Conservation (phyloP, 495 filamentous ascomycete species). For the Hyphodiscus hymeniophilus region DNA sequence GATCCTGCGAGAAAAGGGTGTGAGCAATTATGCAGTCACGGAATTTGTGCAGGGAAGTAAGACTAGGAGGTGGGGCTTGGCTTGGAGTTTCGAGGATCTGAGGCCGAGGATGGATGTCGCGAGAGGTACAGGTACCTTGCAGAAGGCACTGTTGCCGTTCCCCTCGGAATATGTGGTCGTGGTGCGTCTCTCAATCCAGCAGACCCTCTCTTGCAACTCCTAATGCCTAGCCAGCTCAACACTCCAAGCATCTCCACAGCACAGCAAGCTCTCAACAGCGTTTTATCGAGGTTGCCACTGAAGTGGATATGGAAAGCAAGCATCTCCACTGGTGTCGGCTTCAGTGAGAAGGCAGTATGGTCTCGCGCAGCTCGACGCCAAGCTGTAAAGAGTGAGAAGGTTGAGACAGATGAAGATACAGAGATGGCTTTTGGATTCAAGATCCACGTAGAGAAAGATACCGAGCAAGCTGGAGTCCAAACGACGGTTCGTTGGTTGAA, state of each 20-base stretch:
- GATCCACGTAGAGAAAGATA: constrained; percentile 20
- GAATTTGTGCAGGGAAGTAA: constrained; percentile 71
- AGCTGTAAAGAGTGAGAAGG: constrained; percentile 17
- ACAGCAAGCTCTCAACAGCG: constrained; percentile 29
- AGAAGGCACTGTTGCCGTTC: constrained; percentile 53
- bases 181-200: constrained; percentile 12
- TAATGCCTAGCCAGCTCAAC: constrained; percentile 7
- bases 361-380: constrained; percentile 54
- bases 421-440: constrained; percentile 39
- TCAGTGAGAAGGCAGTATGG: constrained; percentile 62
- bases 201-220: background rate
- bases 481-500: constrained; percentile 64
- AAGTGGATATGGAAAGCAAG: constrained; percentile 42
- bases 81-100: constrained; percentile 70
- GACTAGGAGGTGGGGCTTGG: constrained; percentile 82
- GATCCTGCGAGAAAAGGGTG: constrained; percentile 44
- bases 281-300: constrained; percentile 38
- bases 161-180: constrained; percentile 48
- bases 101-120: constrained; percentile 55
- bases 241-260: constrained; percentile 4
- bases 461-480: background rate
- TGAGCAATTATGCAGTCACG: constrained; percentile 76
- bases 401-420: constrained; percentile 18
- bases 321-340: constrained; percentile 40
- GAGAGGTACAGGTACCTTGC: constrained; percentile 45